Percentiles rank a stretch among this genome's conserved stretches.
Conservation (phyloP, 108 stramenopile species). For the Nitzschia palea region DNA sequence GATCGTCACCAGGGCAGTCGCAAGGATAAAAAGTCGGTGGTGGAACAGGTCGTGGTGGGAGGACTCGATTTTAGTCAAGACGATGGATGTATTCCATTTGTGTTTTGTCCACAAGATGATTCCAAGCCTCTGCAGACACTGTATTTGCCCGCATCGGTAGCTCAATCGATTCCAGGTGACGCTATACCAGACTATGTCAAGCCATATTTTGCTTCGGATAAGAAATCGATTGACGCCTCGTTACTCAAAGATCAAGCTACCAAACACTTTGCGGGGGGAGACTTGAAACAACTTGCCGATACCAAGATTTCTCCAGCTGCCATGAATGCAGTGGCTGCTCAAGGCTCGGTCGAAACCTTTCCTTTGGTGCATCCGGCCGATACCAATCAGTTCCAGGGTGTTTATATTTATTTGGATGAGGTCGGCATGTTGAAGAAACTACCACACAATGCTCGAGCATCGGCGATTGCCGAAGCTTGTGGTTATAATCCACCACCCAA, state of each 20-base stretch:
- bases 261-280: slow-evolving; percentile 29
- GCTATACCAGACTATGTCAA: slow-evolving; percentile 50
- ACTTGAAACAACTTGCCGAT: slow-evolving; percentile 8
- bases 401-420: slow-evolving; percentile 83
- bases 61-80: slow-evolving; percentile 29
- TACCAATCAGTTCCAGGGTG: slow-evolving; percentile 59
- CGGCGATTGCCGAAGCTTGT: slow-evolving; percentile 45
- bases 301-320: slow-evolving; percentile 49
- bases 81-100: slow-evolving; percentile 41
- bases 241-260: slow-evolving; percentile 64
- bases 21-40: neutral
- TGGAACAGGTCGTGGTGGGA: slow-evolving; percentile 35
- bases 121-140: slow-evolving; percentile 53
- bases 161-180: slow-evolving; percentile 44
- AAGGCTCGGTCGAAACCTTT: slow-evolving; percentile 78
- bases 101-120: slow-evolving; percentile 68
- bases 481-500: slow-evolving; percentile 79
- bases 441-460: slow-evolving; percentile 60
- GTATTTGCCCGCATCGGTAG: slow-evolving; percentile 27
- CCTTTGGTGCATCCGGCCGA: slow-evolving; percentile 66
- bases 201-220: slow-evolving; percentile 60
- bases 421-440: slow-evolving; percentile 81
- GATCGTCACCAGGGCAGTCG: neutral
- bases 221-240: slow-evolving; percentile 48
- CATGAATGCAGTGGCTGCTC: slow-evolving; percentile 53